Base-by-base conservation (phyloP, 2,329 filamentous ascomycete species). In the Aspergillus carbonarius region DNA sequence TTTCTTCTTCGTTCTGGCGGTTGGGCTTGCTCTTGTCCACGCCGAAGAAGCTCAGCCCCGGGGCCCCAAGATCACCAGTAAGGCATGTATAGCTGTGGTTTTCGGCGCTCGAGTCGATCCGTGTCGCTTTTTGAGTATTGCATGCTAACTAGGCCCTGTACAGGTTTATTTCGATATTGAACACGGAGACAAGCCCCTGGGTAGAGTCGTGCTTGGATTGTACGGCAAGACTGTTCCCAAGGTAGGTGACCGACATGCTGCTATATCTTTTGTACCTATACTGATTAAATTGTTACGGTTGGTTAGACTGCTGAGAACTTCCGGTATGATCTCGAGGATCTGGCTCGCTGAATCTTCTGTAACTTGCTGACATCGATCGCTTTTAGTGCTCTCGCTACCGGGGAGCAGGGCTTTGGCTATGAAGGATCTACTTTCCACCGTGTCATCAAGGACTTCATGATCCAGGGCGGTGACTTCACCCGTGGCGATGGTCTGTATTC, bases 61-160 rank as follows among this genome's bases (percentile, higher is more conserved):
- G 57, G 93, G 95, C 48, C 93, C 92, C 63, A 96, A 95, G 87
- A 93, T 97, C 82, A 97, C 93, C 70, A 83, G 91, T 83, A 96
- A 96, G 87, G 92, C 85, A 74, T 59, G 68, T 37, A 50, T 48
- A 49, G 15, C 40, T 27, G 10, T 15, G 23, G 23, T 37, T 32
- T 39, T 23, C 10, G 35, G 25, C 32, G 39, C 46, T n/a, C 13
- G 30, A 23, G 13, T n/a, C 37, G n/a, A n/a, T 40, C 9, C 17
- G 15, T 12, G 30, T 30, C 25, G 10, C 23, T 17, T 35, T 32
- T 34, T 46, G 27, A 32, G 34, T 27, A n/a, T 18, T 15, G 20
- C 25, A 44, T 57, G 34, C 63, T 70, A 25, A 70, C 46, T 27
- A 50, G 5, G 8, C 39, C 32, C 4, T 30, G 7, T 48, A 27